Conservation (phyloP, 176 grass and related monocot genomes). For the Lolium rigidum region DNA sequence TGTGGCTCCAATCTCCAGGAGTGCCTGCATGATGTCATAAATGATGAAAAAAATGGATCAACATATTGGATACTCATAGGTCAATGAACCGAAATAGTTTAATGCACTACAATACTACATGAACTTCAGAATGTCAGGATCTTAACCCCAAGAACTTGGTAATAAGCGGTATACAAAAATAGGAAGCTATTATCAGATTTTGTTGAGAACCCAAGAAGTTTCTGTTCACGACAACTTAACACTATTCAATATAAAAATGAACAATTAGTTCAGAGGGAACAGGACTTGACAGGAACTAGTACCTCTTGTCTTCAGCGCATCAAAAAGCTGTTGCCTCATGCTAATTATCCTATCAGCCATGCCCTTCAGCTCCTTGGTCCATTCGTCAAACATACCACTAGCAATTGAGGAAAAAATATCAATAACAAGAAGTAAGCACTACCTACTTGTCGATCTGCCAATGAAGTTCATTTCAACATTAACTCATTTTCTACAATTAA, state of each 20-base stretch:
- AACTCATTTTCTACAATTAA: background rate
- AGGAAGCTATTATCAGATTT: background rate
- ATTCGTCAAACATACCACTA: slow-evolving; percentile 86
- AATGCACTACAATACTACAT: background rate
- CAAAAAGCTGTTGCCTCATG: slow-evolving; percentile 91
- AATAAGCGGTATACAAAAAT: slow-evolving; percentile 7
- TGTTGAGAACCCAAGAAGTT: background rate
- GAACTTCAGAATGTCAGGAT: background rate
- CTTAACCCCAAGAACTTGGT: background rate
- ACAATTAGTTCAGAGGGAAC: slow-evolving; percentile 5
- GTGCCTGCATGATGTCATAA: slow-evolving; percentile 67
- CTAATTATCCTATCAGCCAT: slow-evolving; percentile 97
- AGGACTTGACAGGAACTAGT: slow-evolving; percentile 42
- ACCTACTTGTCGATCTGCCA: background rate
- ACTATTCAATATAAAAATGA: slow-evolving; percentile 3
- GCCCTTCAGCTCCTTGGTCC: slow-evolving; percentile 93
- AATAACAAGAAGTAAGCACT: slow-evolving; percentile 37
- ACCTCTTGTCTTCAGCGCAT: slow-evolving; percentile 85
- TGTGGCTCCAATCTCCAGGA: slow-evolving; percentile 97
- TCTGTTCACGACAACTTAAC: background rate
- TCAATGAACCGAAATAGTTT: background rate
- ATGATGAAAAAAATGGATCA: background rate
- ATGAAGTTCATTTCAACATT: background rate
- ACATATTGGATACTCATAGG: background rate
- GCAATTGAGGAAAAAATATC: slow-evolving; percentile 33